Percentiles rank a stretch among this genome's conserved stretches.
Conservation (phyloP, 305 asterid genomes). For the Rubia occidens region DNA sequence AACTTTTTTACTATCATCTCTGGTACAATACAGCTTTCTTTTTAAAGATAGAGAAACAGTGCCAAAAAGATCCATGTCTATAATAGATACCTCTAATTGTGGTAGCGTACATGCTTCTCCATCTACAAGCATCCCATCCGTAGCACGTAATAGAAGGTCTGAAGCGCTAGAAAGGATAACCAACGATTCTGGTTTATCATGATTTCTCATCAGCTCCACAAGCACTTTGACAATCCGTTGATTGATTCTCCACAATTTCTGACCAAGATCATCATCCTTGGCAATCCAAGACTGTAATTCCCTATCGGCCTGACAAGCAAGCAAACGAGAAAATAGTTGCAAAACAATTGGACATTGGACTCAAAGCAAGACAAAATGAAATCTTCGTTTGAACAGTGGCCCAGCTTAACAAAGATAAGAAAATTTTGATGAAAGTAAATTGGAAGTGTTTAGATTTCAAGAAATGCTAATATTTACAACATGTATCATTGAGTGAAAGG, state of each 20-base stretch:
- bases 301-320: slow-evolving; percentile 80
- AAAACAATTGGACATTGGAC: slow-evolving; percentile 19
- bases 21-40: background rate
- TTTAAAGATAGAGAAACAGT: background rate
- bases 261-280: slow-evolving; percentile 87
- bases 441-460: background rate
- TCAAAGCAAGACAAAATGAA: background rate
- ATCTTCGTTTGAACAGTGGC: background rate
- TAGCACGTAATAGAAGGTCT: slow-evolving; percentile 88
- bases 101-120: slow-evolving; percentile 98
- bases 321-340: slow-evolving; percentile 35
- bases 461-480: background rate
- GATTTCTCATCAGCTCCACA: slow-evolving; percentile 91
- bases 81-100: slow-evolving; percentile 73
- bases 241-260: slow-evolving; percentile 87
- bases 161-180: slow-evolving; percentile 82
- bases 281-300: slow-evolving; percentile 95
- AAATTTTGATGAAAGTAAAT: background rate
- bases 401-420: background rate
- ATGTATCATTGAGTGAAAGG: background rate
- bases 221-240: slow-evolving; percentile 84
- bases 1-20: background rate
- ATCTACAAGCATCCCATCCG: slow-evolving; percentile 97
- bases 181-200: slow-evolving; percentile 76
- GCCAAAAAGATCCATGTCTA: background rate